These are phyloP conservation scores for Pseudogymnoascus sp. DNA, from an alignment of 2,329 filamentous ascomycete species.

Conservation along the genomic window DNA sequence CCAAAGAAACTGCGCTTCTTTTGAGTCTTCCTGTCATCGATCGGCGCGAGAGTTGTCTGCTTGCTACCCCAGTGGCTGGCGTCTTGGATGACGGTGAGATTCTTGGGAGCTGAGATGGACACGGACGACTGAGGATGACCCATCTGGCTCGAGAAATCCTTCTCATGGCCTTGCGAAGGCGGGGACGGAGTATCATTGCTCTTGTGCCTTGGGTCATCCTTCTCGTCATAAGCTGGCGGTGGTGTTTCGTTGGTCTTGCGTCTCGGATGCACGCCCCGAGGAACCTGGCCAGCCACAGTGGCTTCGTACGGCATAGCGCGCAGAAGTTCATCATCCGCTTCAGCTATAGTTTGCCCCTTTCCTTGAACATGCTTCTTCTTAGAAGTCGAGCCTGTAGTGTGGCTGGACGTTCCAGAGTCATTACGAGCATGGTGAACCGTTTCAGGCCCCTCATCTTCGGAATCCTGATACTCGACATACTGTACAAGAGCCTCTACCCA, in stretches of 20 bases:
- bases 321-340: constrained; percentile 30
- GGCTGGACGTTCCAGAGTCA: constrained; percentile 27
- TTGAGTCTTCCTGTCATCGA: constrained; percentile 64
- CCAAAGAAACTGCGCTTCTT: constrained; percentile 74
- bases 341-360: constrained; percentile 27
- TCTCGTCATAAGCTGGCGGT: constrained; percentile 15
- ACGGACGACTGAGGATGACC: constrained; percentile 32
- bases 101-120: constrained; percentile 76
- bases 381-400: constrained; percentile 29
- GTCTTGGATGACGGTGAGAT: constrained; percentile 76
- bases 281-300: constrained; percentile 28
- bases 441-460: constrained; percentile 42
- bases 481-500: constrained; percentile 88
- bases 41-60: constrained; percentile 39
- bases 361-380: constrained; percentile 37
- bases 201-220: constrained; percentile 28
- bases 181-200: constrained; percentile 25
- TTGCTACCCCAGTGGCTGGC: constrained; percentile 80
- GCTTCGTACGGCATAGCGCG: constrained; percentile 30
- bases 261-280: constrained; percentile 23
- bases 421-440: constrained; percentile 34
- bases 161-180: constrained; percentile 22
- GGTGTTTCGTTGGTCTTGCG: constrained; percentile 17
- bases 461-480: constrained; percentile 71
- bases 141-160: constrained; percentile 21